These are phyloP conservation scores for Xylaria grammica DNA, from an alignment of 495 filamentous ascomycete genomes.

Conservation along the genomic window DNA sequence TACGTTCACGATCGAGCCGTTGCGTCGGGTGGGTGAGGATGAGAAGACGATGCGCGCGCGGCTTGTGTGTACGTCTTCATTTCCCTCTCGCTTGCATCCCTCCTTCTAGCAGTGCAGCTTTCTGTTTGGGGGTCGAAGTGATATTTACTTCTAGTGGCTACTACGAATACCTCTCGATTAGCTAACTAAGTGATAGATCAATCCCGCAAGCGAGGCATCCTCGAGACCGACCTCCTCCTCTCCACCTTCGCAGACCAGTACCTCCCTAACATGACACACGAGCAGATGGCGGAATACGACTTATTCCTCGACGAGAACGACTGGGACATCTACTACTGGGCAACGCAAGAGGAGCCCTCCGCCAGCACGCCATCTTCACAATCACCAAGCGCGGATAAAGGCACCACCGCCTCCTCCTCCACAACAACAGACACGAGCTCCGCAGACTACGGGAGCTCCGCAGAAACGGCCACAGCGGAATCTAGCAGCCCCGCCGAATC, in stretches of 20 bases:
- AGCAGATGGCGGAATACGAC: constrained; percentile 85
- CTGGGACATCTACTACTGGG: constrained; percentile 99
- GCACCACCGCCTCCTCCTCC: constrained; percentile 35
- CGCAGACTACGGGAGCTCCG: constrained; percentile 40
- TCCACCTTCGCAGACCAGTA: constrained; percentile 90
- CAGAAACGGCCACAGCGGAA: constrained; percentile 39
- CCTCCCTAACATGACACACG: constrained; percentile 71
- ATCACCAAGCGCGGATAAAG: constrained; percentile 4
- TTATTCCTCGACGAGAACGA: constrained; percentile 97
- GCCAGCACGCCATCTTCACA: constrained; percentile 46
- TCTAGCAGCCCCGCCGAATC: neutral
- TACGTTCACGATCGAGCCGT: constrained; percentile 86
- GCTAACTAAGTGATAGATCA: constrained; percentile 68
- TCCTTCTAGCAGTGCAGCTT: neutral
- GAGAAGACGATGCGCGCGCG: constrained; percentile 82
- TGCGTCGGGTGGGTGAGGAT: constrained; percentile 82
- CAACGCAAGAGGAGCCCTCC: constrained; percentile 79
- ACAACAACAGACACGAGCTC: constrained; percentile 49
- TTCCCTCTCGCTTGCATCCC: neutral
- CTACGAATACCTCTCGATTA: no score
- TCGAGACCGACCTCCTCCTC: constrained; percentile 93
- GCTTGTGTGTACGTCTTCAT: constrained; percentile 76
- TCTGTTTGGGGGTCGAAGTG: no score
- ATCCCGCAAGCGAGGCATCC: constrained; percentile 93
- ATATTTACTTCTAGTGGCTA: no score